Evolutionary conservation across 768 basidiomycete species (phyloP), one percentile per base, ranked within the genome.

Genomic region (Hortiboletus campestris): DNA sequence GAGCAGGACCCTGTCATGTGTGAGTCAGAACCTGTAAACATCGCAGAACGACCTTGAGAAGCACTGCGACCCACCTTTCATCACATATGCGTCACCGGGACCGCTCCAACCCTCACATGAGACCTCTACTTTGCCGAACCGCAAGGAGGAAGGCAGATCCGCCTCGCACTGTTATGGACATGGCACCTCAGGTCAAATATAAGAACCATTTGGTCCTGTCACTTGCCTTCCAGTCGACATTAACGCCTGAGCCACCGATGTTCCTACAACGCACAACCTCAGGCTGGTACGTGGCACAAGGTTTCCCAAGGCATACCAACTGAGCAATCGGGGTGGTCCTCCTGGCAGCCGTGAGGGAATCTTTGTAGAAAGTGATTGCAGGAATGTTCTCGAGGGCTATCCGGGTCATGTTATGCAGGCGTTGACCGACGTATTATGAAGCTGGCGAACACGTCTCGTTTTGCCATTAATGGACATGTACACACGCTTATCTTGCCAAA

Each of bases 41-140:
- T 38, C 8, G 16, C 13, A 22, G 39, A 43, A 46, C n/a, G 32
- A 20, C 14, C 44, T 17, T 5, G 22, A 28, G 49, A 25, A 42
- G 41, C 32, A 16, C 38, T 36, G 22, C 42, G 41, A 59, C 59
- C 73, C 34, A 88, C 94, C 94, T 77, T 92, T 91, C 58, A 96
- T 71, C 14, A 98, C 90, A 69, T 86, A 83, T 2, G 83, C 78
- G 73, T 98, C 95, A 0, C 91, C 93, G 5, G 91, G 82, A 32
- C 78, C 75, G 38, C 80, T 83, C 88, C 89, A 98, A 22, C 95
- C 95, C 75, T 98, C 95, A 63, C 95, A 98, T 17, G 84, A 86
- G 1, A 98, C 84, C 61, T 90, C 84, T 0, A 96, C 86, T 59
- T 83, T 81, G 16, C 95, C 95, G 52, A 98, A 88, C 17, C 94